Conservation (phyloP, 768 basidiomycete genomes). For the Punctularia strigosozonata region DNA sequence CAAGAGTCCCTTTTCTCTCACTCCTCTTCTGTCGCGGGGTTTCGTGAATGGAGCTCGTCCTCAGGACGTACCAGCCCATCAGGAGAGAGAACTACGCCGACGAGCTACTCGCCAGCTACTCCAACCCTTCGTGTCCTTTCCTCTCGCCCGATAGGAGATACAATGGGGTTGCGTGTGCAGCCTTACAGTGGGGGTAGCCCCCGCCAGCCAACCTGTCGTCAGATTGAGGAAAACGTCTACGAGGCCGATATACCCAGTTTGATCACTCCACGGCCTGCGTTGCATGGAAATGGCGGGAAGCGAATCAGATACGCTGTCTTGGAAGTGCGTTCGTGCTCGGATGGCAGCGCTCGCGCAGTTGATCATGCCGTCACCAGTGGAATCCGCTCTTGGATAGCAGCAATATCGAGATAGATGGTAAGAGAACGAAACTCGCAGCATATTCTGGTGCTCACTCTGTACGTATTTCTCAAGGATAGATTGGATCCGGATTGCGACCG, state of each 20-base stretch:
- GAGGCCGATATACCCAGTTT: conserved; percentile 66
- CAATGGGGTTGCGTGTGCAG: no score
- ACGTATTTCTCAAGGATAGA: conserved; percentile 44
- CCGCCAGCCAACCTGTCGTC: conserved; percentile 25
- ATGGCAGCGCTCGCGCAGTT: no score
- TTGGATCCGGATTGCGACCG: conserved; percentile 84
- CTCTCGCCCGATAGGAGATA: conserved; percentile 52
- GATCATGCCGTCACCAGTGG: conserved; percentile 50
- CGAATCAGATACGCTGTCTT: conserved; percentile 78
- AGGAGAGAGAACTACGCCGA: conserved; percentile 9
- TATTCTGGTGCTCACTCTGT: background rate
- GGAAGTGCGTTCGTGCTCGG: conserved; percentile 52
- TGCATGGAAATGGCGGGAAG: conserved; percentile 44
- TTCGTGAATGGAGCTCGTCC: conserved; percentile 57
- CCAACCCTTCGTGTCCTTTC: conserved; percentile 45
- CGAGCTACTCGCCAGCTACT: conserved; percentile 7
- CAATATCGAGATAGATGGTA: conserved; percentile 76
- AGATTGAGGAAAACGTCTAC: conserved; percentile 51
- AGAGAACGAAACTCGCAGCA: background rate
- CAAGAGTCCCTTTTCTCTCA: conserved; percentile 82
- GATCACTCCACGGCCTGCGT: conserved; percentile 62
- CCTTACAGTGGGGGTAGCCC: no score
- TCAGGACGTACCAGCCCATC: conserved; percentile 48
- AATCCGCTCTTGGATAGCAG: conserved; percentile 80
- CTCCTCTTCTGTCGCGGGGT: conserved; percentile 67